phyloP scores from a whole-genome alignment of 2,329 filamentous ascomycete species.

The Tolypocladium nubicola region DNA sequence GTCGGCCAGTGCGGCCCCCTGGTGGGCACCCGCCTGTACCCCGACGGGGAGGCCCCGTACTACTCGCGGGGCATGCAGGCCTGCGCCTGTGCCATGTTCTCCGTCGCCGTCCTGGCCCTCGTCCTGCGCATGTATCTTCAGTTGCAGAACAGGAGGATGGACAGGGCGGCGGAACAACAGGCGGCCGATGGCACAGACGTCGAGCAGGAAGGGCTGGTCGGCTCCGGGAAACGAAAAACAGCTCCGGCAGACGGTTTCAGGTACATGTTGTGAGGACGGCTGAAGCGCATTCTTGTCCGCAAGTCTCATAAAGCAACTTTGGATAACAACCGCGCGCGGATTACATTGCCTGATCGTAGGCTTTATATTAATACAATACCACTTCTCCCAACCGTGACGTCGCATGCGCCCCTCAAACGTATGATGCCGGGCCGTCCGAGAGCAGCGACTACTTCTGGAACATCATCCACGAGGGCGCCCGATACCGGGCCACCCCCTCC shows the following conservation, averaged over 20 bases:
- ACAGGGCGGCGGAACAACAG: slow-evolving; percentile 20
- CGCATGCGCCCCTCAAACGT: neutral
- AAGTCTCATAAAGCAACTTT: neutral
- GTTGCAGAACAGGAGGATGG: slow-evolving; percentile 37
- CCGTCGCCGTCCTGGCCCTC: slow-evolving; percentile 45
- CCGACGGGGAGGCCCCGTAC: slow-evolving; percentile 46
- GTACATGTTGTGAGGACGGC: slow-evolving; percentile 31
- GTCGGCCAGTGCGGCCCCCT: slow-evolving; percentile 73
- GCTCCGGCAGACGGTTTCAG: slow-evolving; percentile 23
- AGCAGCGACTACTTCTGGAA: slow-evolving; percentile 11
- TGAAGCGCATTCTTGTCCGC: neutral
- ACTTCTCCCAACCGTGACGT: neutral
- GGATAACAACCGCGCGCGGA: neutral
- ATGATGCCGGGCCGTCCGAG: neutral
- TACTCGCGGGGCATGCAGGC: slow-evolving; percentile 52
- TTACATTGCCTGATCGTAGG: neutral
- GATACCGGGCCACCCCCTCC: slow-evolving; percentile 21
- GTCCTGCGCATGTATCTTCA: slow-evolving; percentile 42
- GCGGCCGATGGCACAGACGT: slow-evolving; percentile 11
- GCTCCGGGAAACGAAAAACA: slow-evolving; percentile 12
- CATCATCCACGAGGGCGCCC: slow-evolving; percentile 20
- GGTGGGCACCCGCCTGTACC: slow-evolving; percentile 57
- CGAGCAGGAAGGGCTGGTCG: slow-evolving; percentile 31
- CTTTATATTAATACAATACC: neutral
- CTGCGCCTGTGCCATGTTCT: slow-evolving; percentile 52